Conservation (phyloP, 2,329 filamentous ascomycete species). For the Paracoccidioides brasiliensis region DNA sequence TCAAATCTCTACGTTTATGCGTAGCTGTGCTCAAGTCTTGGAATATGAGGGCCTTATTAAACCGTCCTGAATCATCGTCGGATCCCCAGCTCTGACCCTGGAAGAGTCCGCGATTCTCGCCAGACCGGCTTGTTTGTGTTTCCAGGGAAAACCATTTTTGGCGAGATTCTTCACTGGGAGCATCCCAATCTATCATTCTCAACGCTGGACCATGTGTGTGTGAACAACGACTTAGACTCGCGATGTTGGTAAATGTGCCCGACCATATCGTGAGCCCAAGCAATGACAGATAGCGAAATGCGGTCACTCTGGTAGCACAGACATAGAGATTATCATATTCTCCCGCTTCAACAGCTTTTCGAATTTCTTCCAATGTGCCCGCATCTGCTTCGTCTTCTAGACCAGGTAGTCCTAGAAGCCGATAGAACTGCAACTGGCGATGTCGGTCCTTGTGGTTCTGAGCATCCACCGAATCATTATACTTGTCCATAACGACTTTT, state of each 20-base stretch:
- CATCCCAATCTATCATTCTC: conserved; percentile 29
- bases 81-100: conserved; percentile 35
- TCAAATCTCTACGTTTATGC: not conserved
- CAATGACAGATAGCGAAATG: conserved; percentile 41
- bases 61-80: conserved; percentile 36
- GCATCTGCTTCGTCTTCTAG: conserved; percentile 15
- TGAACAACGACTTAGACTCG: conserved; percentile 35
- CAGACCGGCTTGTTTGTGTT: conserved; percentile 33
- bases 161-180: conserved; percentile 10
- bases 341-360: conserved; percentile 18
- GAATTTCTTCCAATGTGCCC: conserved; percentile 7
- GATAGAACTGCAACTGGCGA: conserved; percentile 36
- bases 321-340: conserved; percentile 41
- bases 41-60: conserved; percentile 2
- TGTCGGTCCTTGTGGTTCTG: conserved; percentile 21
- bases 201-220: conserved; percentile 31
- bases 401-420: conserved; percentile 30
- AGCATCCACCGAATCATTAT: conserved; percentile 27
- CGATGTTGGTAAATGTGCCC: conserved; percentile 30
- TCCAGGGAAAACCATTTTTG: conserved; percentile 40
- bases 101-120: conserved; percentile 34
- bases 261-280: conserved; percentile 36
- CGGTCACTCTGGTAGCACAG: conserved; percentile 45
- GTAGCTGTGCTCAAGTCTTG: not conserved
- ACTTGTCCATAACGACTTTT: conserved; percentile 41